Conservation (phyloP, 768 basidiomycete genomes). For the Gloeophyllum trabeum region DNA sequence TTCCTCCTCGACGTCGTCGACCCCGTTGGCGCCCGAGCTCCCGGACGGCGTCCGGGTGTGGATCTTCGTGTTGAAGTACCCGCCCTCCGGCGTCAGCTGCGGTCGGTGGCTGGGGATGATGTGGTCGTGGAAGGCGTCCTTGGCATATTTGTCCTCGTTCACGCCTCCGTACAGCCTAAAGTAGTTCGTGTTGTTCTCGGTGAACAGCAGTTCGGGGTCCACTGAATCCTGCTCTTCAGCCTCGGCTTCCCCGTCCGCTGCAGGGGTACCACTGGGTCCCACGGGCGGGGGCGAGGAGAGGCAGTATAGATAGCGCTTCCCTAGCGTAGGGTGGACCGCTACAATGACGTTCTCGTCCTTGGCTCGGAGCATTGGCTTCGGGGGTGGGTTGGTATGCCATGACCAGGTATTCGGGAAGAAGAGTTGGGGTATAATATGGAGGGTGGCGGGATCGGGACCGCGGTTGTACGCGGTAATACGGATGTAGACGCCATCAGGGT, state of each 20-base stretch:
- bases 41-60: constrained; percentile 22
- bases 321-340: constrained; percentile 63
- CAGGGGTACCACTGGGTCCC: constrained; percentile 55
- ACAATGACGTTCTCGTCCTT: constrained; percentile 51
- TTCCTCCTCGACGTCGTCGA: constrained; percentile 29
- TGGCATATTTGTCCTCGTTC: constrained; percentile 77
- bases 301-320: constrained; percentile 76
- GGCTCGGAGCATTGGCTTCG: constrained; percentile 49
- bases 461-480: constrained; percentile 96
- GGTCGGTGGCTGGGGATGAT: constrained; percentile 84
- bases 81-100: constrained; percentile 27
- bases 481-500: constrained; percentile 79
- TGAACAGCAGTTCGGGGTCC: constrained; percentile 83
- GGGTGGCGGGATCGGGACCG: constrained; percentile 86
- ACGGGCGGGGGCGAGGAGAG: constrained; percentile 90
- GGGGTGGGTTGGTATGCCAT: constrained; percentile 65
- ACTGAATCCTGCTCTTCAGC: constrained; percentile 59
- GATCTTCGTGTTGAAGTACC: constrained; percentile 35
- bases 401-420: constrained; percentile 99
- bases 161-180: constrained; percentile 80
- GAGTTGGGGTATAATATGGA: constrained; percentile 91
- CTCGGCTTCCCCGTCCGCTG: constrained; percentile 26
- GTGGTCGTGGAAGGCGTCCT: constrained; percentile 98
- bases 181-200: constrained; percentile 97
- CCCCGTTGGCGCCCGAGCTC: constrained; percentile 6